Evolutionary conservation across 352 stramenopile genomes (phyloP).

Genomic region (Phytopythium sindhum): DNA sequence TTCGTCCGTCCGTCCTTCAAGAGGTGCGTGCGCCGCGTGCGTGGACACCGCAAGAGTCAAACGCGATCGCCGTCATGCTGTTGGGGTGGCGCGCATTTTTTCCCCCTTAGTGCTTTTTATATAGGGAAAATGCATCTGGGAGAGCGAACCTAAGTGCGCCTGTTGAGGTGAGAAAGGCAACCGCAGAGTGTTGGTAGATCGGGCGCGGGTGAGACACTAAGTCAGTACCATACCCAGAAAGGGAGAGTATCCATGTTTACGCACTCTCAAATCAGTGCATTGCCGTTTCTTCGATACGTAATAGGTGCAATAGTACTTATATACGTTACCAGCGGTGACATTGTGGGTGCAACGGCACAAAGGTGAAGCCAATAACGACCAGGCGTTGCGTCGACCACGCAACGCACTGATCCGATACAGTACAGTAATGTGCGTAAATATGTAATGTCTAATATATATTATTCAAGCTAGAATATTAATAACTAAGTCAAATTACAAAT

Average conservation of each 20-base stretch:
- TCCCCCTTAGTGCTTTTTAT: not conserved
- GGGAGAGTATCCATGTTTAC: not conserved
- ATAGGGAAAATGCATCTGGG: not conserved
- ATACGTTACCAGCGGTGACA: too few relatives aligned
- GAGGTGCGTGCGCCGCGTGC: too few relatives aligned
- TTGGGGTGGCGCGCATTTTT: not conserved
- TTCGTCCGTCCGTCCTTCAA: too few relatives aligned
- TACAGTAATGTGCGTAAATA: too few relatives aligned
- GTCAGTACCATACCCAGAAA: not conserved
- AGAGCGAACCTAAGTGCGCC: not conserved
- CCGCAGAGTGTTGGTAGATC: not conserved
- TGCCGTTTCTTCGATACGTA: too few relatives aligned
- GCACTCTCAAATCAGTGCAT: conserved; percentile 2
- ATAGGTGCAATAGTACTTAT: not conserved
- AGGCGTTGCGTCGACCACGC: too few relatives aligned
- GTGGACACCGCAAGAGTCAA: not conserved
- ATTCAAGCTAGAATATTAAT: too few relatives aligned
- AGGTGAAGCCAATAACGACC: not conserved
- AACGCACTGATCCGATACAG: too few relatives aligned
- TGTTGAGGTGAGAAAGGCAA: not conserved
- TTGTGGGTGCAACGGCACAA: not conserved
- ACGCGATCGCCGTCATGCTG: not conserved
- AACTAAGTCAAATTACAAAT: too few relatives aligned
- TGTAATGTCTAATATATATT: too few relatives aligned
- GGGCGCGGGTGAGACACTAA: not conserved